A percentile compares a stretch with the other conserved stretches of the same genome.
phyloP scores from a whole-genome alignment of 2,329 filamentous ascomycete genomes.

The Cordyceps cateniannulata region DNA sequence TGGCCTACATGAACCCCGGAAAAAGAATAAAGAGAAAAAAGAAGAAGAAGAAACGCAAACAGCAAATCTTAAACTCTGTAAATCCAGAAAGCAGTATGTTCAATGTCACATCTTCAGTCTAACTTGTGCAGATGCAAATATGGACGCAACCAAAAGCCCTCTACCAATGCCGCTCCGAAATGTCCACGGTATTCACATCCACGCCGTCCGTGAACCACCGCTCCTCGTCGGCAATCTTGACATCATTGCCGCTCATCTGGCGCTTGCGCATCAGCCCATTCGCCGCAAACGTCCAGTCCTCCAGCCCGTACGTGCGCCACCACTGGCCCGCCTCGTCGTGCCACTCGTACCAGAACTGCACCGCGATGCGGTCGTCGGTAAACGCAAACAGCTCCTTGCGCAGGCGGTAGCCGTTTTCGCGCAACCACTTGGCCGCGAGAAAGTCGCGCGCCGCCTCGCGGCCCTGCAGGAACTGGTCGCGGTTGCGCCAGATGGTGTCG shows the following conservation, averaged over 20 bases:
- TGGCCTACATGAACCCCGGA: too few species aligned
- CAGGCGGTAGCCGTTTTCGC: constrained; percentile 64
- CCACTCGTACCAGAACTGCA: constrained; percentile 89
- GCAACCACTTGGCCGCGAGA: constrained; percentile 66
- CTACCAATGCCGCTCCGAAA: constrained; percentile 63
- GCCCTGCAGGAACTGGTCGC: constrained; percentile 62
- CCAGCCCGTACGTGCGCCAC: constrained; percentile 82
- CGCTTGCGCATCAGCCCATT: constrained; percentile 67
- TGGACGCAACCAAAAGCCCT: too few species aligned
- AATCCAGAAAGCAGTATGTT: too few species aligned
- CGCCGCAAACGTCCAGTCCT: constrained; percentile 69
- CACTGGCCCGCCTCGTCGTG: constrained; percentile 64
- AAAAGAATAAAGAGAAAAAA: too few species aligned
- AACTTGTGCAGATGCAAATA: too few species aligned
- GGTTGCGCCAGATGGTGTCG: constrained; percentile 76
- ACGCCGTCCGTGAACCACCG: constrained; percentile 66
- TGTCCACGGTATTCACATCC: constrained; percentile 61
- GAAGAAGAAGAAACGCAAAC: too few species aligned
- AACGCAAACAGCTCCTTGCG: constrained; percentile 83
- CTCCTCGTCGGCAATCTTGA: constrained; percentile 54
- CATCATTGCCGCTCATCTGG: constrained; percentile 70
- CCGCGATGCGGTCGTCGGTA: constrained; percentile 67
- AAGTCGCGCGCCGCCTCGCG: constrained; percentile 62
- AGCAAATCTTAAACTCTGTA: too few species aligned
- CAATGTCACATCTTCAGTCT: too few species aligned